Evolutionary conservation across 2,329 filamentous ascomycete genomes (phyloP).

Genomic region (Hymenoscyphus scutula): DNA sequence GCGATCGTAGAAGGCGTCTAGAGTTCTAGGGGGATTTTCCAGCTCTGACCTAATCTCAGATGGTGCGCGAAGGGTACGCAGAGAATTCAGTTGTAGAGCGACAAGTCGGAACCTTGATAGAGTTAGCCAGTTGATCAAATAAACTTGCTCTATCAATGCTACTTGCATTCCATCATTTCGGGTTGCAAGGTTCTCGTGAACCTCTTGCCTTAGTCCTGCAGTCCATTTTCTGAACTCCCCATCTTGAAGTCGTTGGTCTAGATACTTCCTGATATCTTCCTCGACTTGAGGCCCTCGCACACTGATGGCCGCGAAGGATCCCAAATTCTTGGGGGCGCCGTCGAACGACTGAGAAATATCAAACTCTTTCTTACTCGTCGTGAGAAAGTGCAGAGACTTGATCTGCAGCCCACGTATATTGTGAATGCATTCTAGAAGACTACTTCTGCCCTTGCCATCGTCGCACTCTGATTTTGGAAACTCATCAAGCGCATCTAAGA

Average conservation of each 20-base stretch:
- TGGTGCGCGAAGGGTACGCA: neutral
- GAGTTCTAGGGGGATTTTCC: constrained; percentile 13
- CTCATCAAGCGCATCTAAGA: constrained; percentile 25
- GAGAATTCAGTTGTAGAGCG: constrained; percentile 20
- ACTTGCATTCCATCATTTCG: constrained; percentile 15
- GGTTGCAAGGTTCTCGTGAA: constrained; percentile 4
- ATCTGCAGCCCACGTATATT: constrained; percentile 3
- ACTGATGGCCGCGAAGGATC: neutral
- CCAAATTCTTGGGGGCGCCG: neutral
- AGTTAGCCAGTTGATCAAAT: neutral
- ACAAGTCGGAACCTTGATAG: constrained; percentile 21
- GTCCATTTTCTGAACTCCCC: constrained; percentile 5
- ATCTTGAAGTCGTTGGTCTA: constrained; percentile 5
- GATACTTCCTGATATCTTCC: constrained; percentile 13
- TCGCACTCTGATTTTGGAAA: constrained; percentile 13
- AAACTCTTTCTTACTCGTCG: constrained; percentile 29
- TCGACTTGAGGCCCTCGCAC: neutral
- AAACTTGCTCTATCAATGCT: neutral
- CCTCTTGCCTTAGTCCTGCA: neutral
- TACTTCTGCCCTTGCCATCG: neutral
- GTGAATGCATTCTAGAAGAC: neutral
- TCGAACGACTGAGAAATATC: constrained; percentile 24
- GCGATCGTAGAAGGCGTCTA: constrained; percentile 19
- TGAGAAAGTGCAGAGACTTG: constrained; percentile 12
- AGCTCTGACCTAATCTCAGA: constrained; percentile 3